These are phyloP conservation scores for Apiospora sp. DNA, from an alignment of 2,329 filamentous ascomycete genomes.

Conservation along the genomic window DNA sequence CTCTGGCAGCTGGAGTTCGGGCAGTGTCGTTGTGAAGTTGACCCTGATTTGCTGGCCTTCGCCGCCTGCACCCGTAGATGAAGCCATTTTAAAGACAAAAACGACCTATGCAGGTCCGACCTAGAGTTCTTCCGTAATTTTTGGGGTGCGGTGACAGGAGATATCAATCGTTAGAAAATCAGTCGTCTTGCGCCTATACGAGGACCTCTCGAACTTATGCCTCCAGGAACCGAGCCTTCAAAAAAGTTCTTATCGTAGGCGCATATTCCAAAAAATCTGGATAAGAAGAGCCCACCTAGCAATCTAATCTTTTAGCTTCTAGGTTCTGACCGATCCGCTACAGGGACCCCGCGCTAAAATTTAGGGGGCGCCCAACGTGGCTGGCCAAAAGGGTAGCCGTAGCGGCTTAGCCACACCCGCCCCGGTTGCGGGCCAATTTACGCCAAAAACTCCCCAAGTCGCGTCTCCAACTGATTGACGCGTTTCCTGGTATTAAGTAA, in stretches of 20 bases:
- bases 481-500: conserved; percentile 26
- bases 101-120: not conserved
- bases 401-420: conserved; percentile 30
- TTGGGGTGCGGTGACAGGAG: not conserved
- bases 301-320: not conserved
- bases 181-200: conserved; percentile 1
- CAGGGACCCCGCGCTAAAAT: conserved; percentile 5
- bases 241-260: conserved; percentile 25
- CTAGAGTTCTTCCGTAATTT: not conserved
- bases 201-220: conserved; percentile 18
- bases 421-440: conserved; percentile 38
- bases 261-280: conserved; percentile 8
- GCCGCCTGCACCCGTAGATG: conserved; percentile 33
- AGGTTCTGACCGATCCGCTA: not conserved
- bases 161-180: not conserved
- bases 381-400: not conserved
- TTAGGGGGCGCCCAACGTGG: not conserved
- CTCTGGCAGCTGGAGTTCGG: conserved; percentile 69
- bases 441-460: conserved; percentile 41
- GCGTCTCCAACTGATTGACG: conserved; percentile 26
- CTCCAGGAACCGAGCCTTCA: conserved; percentile 13
- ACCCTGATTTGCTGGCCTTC: conserved; percentile 66
- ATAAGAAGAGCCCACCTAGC: conserved; percentile 9
- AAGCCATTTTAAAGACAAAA: conserved; percentile 1
- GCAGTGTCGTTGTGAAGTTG: conserved; percentile 70